Evolutionary conservation across 495 filamentous ascomycete genomes (phyloP).

Genomic region (Penicillium roqueforti): DNA sequence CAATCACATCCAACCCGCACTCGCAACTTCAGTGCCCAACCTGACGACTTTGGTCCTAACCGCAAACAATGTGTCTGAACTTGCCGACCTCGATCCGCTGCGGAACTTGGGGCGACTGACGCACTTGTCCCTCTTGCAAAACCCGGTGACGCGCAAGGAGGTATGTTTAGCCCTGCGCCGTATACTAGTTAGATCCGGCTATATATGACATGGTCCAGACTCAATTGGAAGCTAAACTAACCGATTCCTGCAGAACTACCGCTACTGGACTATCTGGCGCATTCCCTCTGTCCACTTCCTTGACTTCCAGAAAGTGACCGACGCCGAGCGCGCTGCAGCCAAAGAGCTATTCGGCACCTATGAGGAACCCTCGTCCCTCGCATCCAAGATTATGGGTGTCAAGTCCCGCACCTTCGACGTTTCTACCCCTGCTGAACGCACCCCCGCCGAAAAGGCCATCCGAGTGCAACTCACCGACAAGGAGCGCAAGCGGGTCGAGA

Average conservation of each 20-base stretch:
- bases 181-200: background rate
- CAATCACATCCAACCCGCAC: constrained; percentile 66
- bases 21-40: constrained; percentile 71
- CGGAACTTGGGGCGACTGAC: constrained; percentile 63
- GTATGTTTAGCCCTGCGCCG: constrained; percentile 45
- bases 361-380: constrained; percentile 72
- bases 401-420: constrained; percentile 81
- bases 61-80: constrained; percentile 67
- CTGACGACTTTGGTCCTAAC: constrained; percentile 75
- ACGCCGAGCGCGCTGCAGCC: constrained; percentile 71
- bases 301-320: constrained; percentile 88
- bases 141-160: constrained; percentile 89
- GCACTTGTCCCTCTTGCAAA: constrained; percentile 77
- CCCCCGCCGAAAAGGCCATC: constrained; percentile 58
- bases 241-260: constrained; percentile 65
- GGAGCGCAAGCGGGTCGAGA: constrained; percentile 65
- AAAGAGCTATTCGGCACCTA: constrained; percentile 75
- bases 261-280: constrained; percentile 86
- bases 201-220: background rate
- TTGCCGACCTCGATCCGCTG: constrained; percentile 86
- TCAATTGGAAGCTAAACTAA: constrained; percentile 3
- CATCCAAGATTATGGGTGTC: constrained; percentile 82
- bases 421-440: constrained; percentile 40
- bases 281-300: constrained; percentile 82
- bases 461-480: constrained; percentile 63